Evolutionary conservation across 371 early-diverging fungal genomes (phyloP), one percentile per base, ranked within the genome.

Genomic region (Sporodiniella umbellata): DNA sequence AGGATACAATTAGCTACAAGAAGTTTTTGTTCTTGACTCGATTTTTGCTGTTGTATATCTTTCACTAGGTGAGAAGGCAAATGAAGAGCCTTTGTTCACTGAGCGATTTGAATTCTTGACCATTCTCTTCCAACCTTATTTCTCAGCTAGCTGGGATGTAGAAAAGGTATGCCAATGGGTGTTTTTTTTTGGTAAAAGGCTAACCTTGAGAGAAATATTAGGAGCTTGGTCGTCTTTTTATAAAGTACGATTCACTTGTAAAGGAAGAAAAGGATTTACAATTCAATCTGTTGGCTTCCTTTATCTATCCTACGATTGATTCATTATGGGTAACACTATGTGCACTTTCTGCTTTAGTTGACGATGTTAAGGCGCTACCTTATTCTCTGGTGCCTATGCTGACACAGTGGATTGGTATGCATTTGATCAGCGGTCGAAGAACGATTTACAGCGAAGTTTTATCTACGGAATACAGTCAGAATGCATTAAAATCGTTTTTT

Each of bases 321-420:
- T 52, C 57, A 6, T 44, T 57, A 15, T 67, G 68, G 68, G 63
- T 67, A 15, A 67, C 60, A 3, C 21, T 62, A 2, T 67, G 68
- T 38, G 56, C 60, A 2, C 40, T 67, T 1, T 67, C 68, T 3
- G 57, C 51, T 2, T 42, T 67, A 4, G 18, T 40, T 10, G 51
- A 55, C 17, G 60, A 60, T 33, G 56, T 63, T 31, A 49, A 43
- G 15, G 53, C 46, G 7, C 37, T 67, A 8, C 68, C 68, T 2
- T 33, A 56, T 18, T 51, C 63, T 5, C 11, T 63, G 1, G 45
- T 67, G 4, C 68, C 68, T 8, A 51, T 54, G 1, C 22, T 67
- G 23, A 51, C 60, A 8, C 68, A 63, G 31, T 69, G 70, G 63
- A 60, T 69, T 8, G 70, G 66, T 21, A 59, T 66, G 50, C 70